Conservation (phyloP, 2,329 filamentous ascomycete species). For the Colletotrichum simmondsii region DNA sequence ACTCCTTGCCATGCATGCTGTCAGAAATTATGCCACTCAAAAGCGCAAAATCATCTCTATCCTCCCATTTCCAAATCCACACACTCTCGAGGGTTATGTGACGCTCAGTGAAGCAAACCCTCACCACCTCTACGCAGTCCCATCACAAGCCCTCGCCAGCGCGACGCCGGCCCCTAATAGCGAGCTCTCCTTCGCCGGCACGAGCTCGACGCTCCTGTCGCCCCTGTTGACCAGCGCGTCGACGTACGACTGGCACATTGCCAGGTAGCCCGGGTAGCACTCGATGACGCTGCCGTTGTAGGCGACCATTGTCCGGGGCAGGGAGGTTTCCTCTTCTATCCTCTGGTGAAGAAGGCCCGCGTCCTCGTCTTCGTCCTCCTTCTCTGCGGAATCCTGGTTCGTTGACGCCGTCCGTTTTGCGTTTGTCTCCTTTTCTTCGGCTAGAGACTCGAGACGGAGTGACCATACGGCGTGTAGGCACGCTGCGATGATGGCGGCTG, state of each 20-base stretch:
- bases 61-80: neutral
- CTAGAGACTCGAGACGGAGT: slow-evolving; percentile 60
- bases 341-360: slow-evolving; percentile 39
- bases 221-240: slow-evolving; percentile 62
- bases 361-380: slow-evolving; percentile 45
- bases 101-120: neutral
- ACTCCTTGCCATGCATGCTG: slow-evolving; percentile 6
- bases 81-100: neutral
- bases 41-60: neutral
- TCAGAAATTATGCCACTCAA: neutral
- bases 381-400: neutral
- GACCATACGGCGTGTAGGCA: slow-evolving; percentile 70
- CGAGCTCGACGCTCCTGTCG: slow-evolving; percentile 65
- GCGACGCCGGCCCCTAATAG: slow-evolving; percentile 81
- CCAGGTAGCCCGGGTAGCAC: slow-evolving; percentile 77
- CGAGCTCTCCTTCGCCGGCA: slow-evolving; percentile 79
- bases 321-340: slow-evolving; percentile 61
- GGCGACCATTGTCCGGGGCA: slow-evolving; percentile 69
- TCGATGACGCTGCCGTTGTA: slow-evolving; percentile 86
- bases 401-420: slow-evolving; percentile 31
- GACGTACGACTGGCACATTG: slow-evolving; percentile 71
- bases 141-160: slow-evolving; percentile 51
- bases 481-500: slow-evolving; percentile 68
- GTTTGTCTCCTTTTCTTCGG: slow-evolving; percentile 45
- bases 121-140: neutral